Evolutionary conservation across 2,329 filamentous ascomycete genomes (phyloP).

Genomic region (Xylariales sp.): DNA sequence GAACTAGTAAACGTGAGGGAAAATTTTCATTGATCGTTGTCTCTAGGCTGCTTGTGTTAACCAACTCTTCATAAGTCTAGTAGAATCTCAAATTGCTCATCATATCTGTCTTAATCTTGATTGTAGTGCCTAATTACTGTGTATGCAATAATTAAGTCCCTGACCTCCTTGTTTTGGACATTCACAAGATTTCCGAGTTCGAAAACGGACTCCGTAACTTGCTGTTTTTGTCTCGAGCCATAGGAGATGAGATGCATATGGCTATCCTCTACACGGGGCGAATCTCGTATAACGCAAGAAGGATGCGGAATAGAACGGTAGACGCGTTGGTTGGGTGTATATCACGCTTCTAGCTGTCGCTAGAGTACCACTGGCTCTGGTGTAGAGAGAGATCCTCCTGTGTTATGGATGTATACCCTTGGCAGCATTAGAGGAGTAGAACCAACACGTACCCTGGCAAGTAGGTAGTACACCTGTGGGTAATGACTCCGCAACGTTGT

Average conservation of each 20-base stretch:
- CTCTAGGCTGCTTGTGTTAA: not conserved
- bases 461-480: not conserved
- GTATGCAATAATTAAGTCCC: not conserved
- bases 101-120: not conserved
- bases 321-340: not conserved
- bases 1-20: not conserved
- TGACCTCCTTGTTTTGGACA: not conserved
- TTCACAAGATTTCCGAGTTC: not conserved
- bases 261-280: not conserved
- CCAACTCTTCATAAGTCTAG: not conserved
- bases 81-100: not conserved
- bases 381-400: not conserved
- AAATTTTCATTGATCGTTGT: not conserved
- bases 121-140: not conserved
- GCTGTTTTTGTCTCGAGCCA: not conserved
- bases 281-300: not conserved
- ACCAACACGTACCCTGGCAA: not conserved
- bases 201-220: not conserved
- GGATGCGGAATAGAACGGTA: not conserved
- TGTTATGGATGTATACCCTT: not conserved
- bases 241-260: not conserved
- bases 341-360: not conserved
- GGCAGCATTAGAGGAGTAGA: not conserved
- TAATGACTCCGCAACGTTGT: not conserved
- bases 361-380: not conserved